Conservation (phyloP, 2,329 filamentous ascomycete genomes). For the Fusarium vanettenii region DNA sequence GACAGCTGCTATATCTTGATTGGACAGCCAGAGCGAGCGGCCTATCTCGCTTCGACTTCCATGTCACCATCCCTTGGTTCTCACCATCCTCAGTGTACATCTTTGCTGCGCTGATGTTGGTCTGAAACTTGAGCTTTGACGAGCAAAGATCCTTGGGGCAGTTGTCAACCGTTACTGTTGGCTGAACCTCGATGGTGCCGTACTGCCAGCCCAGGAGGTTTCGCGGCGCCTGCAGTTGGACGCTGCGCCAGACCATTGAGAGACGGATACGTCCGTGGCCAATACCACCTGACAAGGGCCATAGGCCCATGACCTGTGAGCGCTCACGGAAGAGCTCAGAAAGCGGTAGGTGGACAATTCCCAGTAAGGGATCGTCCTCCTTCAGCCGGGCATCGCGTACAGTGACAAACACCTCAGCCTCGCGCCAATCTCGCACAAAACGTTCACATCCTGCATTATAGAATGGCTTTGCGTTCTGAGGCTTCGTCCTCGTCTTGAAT, state of each 20-base stretch:
- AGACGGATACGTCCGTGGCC: conserved; percentile 76
- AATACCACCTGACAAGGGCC: conserved; percentile 77
- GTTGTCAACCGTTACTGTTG: conserved; percentile 55
- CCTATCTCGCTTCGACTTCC: conserved; percentile 62
- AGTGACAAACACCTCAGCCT: conserved; percentile 73
- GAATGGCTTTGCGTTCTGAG: conserved; percentile 81
- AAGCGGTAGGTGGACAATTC: conserved; percentile 76
- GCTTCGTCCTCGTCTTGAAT: conserved; percentile 80
- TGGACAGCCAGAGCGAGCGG: conserved; percentile 65
- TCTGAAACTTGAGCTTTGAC: conserved; percentile 69
- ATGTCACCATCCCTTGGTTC: conserved; percentile 53
- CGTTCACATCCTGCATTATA: conserved; percentile 82
- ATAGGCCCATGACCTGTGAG: conserved; percentile 74
- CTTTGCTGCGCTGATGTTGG: conserved; percentile 68
- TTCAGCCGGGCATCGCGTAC: conserved; percentile 76
- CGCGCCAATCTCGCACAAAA: conserved; percentile 76
- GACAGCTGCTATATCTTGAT: conserved; percentile 65
- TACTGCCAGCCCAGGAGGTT: conserved; percentile 76
- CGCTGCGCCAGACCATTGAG: conserved; percentile 78
- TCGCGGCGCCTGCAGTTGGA: conserved; percentile 70
- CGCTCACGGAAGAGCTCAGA: conserved; percentile 69
- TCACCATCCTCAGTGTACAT: conserved; percentile 60
- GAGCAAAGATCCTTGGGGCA: conserved; percentile 61
- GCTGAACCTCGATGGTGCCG: conserved; percentile 75
- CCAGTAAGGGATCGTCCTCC: conserved; percentile 77